Percentiles rank a stretch among this genome's conserved stretches.
Evolutionary conservation across 805 yeast species (phyloP).

Genomic region (Saccharomyces cerevisiae): DNA sequence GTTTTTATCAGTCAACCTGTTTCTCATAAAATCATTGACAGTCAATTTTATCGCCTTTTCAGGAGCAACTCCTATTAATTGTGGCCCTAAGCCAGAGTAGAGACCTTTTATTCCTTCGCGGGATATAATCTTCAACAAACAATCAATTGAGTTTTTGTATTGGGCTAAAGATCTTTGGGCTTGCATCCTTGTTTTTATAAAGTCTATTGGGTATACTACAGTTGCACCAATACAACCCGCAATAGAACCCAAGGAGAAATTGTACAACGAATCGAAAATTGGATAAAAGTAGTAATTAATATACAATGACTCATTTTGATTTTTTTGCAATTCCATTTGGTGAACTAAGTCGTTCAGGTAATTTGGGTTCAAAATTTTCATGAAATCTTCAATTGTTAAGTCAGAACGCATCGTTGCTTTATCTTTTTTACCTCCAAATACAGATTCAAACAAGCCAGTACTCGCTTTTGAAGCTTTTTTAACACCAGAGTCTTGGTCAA

Average conservation of each 20-base stretch:
- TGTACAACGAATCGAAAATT: conserved; percentile 79
- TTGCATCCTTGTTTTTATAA: conserved; percentile 95
- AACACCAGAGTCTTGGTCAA: conserved; percentile 12
- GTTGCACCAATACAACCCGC: conserved; percentile 99
- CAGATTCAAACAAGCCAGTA: background rate
- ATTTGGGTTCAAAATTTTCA: conserved; percentile 36
- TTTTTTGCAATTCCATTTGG: conserved; percentile 23
- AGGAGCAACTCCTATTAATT: conserved; percentile 94
- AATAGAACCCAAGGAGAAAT: conserved; percentile 81
- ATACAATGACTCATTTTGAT: conserved; percentile 24
- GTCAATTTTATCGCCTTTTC: conserved; percentile 96
- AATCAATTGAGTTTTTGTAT: conserved; percentile 77
- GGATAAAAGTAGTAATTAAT: conserved; percentile 41
- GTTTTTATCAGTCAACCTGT: conserved; percentile 48
- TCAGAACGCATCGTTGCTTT: conserved; percentile 17
- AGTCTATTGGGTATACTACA: conserved; percentile 90
- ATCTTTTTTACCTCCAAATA: conserved; percentile 7
- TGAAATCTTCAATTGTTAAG: conserved; percentile 33
- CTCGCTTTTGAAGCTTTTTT: background rate
- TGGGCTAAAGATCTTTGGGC: conserved; percentile 70
- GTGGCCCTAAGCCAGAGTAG: conserved; percentile 90
- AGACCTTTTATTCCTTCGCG: conserved; percentile 79
- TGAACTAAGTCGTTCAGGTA: conserved; percentile 31
- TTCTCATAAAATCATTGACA: conserved; percentile 81
- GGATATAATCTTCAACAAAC: conserved; percentile 66